Evolutionary conservation across 495 filamentous ascomycete genomes (phyloP), one percentile per base, ranked within the genome.

Genomic region (Mytilinidion resinicola): DNA sequence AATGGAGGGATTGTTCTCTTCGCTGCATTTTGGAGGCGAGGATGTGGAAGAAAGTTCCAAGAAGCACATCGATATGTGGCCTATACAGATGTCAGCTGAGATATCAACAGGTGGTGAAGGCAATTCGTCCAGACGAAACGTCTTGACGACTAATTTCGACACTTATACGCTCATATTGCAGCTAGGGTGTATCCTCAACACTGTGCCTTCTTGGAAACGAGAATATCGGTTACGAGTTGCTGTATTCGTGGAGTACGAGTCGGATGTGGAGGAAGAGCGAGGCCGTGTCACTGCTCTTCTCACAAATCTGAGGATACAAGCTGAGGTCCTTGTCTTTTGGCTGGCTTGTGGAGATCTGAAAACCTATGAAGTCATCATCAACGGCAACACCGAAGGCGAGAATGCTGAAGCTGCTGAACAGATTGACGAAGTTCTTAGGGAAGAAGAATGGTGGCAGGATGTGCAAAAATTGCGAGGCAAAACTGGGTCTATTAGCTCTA

Each of bases 161-260:
- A 95, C 89, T 9, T 95, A 95, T 68, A 95, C 89, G 0, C 73
- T 95, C 34, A 95, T 95, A 59, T 76, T 95, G 12, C 90, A 95
- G 65, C 76, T 95, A 21, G 90, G 90, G 1, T 91, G 85, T 44
- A 95, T 95, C 53, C 73, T 95, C 2, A 82, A 86, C 59, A 93
- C 87, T 6, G 89, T 93, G 3, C 87, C 86, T 7, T 81, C 84
- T 1, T 95, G 89, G 89, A 91, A 89, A 65, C 87, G 82, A 63
- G 77, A 77, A 2, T 92, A 88, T 66, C 79, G 77, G 57, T 72
- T 92, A 17, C 85, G 90, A 39, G 88, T 95, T 4, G 76, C 82
- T 0, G 90, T 93, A 1, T 95, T 95, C 68, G 90, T 95, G 25
- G 90, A 95, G 66, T 95, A 93, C 66, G 89, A 95, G 67, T 82